Percentiles rank a stretch among this genome's conserved stretches.
phyloP scores from a whole-genome alignment of 1,284 basidiomycete genomes.

The Irpex sp. region DNA sequence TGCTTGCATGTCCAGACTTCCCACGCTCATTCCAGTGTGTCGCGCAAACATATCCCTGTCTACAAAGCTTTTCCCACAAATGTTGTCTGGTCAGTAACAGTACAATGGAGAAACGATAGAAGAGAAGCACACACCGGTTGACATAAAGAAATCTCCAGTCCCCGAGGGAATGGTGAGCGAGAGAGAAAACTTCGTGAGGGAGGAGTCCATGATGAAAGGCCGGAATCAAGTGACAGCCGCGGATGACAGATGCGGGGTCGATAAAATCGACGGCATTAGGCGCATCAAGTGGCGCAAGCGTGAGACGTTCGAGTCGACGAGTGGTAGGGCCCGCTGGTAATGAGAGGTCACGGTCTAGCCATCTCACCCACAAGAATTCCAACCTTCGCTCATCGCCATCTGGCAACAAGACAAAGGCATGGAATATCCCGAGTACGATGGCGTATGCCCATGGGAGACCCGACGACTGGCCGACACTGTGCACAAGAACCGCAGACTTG shows the following conservation, averaged over 20 bases:
- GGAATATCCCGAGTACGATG: neutral
- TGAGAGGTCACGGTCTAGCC: neutral
- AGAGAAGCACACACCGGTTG: too few relatives aligned
- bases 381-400: neutral
- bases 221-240: neutral
- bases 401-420: neutral
- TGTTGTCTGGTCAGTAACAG: neutral
- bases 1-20: neutral
- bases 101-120: too few relatives aligned
- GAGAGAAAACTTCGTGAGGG: neutral
- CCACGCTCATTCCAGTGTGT: neutral
- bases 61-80: neutral
- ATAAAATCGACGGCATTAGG: neutral
- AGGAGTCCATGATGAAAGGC: neutral
- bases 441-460: neutral
- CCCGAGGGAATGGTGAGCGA: constrained; percentile 19
- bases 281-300: neutral
- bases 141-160: too few relatives aligned
- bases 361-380: neutral
- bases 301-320: neutral
- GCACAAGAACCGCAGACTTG: neutral
- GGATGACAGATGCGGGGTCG: neutral
- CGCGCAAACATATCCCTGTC: neutral
- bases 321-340: neutral
- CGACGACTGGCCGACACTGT: neutral